These are phyloP conservation scores for Debaryomycetaceae sp. DNA, from an alignment of 1,139 yeast species.

Conservation along the genomic window DNA sequence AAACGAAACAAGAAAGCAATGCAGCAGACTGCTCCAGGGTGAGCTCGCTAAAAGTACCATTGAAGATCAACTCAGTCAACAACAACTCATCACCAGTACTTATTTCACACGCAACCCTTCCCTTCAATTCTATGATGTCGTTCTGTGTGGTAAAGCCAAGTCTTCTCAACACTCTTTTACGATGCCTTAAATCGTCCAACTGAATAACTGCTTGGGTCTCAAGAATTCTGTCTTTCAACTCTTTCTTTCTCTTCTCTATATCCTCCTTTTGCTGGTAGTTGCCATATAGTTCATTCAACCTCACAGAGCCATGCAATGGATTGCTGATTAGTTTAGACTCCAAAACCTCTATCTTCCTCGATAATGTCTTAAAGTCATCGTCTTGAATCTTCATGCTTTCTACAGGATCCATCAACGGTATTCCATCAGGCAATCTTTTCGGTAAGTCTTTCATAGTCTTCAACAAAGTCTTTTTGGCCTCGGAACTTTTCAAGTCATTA, in stretches of 20 bases:
- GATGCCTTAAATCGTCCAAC: constrained; percentile 85
- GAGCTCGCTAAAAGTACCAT: constrained; percentile 88
- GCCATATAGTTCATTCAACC: constrained; percentile 58
- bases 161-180: constrained; percentile 84
- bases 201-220: constrained; percentile 92
- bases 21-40: constrained; percentile 91
- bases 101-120: constrained; percentile 93
- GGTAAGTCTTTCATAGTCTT: constrained; percentile 78
- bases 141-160: constrained; percentile 77
- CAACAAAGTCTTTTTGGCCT: constrained; percentile 69
- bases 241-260: constrained; percentile 58
- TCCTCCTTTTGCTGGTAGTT: constrained; percentile 64
- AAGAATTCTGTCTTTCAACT: constrained; percentile 58
- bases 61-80: constrained; percentile 86
- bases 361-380: constrained; percentile 63
- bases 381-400: constrained; percentile 89
- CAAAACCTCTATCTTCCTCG: constrained; percentile 77
- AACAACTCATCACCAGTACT: constrained; percentile 91
- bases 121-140: constrained; percentile 91
- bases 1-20: constrained; percentile 87
- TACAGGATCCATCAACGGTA: constrained; percentile 86
- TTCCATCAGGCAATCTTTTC: constrained; percentile 82
- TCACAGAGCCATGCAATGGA: constrained; percentile 65
- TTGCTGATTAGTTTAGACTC: constrained; percentile 69
- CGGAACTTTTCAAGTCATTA: constrained; percentile 65